Base-by-base conservation (phyloP, 1,139 yeast genomes). In the Saccharomyces hybrid region DNA sequence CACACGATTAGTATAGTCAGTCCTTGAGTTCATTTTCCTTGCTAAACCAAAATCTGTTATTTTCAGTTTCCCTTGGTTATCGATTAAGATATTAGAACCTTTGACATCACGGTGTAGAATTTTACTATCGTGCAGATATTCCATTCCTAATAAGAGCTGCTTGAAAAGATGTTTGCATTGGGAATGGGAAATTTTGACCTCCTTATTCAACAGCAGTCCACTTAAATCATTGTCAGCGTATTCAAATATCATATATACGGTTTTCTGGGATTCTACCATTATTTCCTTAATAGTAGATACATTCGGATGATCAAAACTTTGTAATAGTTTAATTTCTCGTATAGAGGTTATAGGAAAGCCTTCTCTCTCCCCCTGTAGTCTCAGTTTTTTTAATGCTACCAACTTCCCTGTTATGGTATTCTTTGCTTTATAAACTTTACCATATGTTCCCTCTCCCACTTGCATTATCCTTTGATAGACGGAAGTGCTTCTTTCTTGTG, bases 271-370 rank as follows among this genome's bases (percentile, higher is more conserved):
- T 65, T 89, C 96, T 31, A 90, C 86, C 93, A 93, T 89, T 80
- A 93, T 90, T 70, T 93, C 99, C 51, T 81, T 73, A 53, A 93
- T 75, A 0, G 93, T 84, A 27, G 93, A 89, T 28, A 90, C 81
- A 68, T 91, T 89, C 16, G 78, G 80, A 69, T 93, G 97, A 58
- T 87, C 81, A 64, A 91, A 83, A n/a, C 91, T 81, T 70, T 93
- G 98, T 49, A 93, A 75, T 25, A 93, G 74, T 61, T 90, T 85
- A 57, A 91, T 89, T 72, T 93, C 99, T 62, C 99, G 78, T 65
- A 91, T 83, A 0, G 98, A 96, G 0, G 99, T 93, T 25, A 93
- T 88, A 1, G 99, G 99, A 71, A 93, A 89, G 0, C 98, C 98
- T 67, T 93, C 99, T 52, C 90, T 77, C 69, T 93, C 98, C 8